Conservation (phyloP, 345 rosid species). For the Gossypium australe region DNA sequence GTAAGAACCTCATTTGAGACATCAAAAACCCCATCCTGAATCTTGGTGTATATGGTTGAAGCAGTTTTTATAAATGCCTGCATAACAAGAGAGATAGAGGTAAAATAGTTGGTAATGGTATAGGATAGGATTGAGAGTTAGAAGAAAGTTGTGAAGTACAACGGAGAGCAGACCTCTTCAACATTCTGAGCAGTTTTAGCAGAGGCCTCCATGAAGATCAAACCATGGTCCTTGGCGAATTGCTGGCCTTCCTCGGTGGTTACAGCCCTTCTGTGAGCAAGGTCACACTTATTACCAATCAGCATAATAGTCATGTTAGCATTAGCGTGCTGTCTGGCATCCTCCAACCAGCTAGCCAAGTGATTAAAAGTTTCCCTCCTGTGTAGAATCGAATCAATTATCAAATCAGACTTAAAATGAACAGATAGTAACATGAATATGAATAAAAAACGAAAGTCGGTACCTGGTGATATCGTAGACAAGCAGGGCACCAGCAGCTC, state of each 20-base stretch:
- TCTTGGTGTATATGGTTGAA: constrained; percentile 90
- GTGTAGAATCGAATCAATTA: not conserved
- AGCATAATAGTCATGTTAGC: constrained; percentile 98
- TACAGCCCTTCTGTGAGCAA: constrained; percentile 94
- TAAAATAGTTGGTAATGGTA: not conserved
- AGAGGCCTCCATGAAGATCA: constrained; percentile 98
- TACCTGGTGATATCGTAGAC: constrained; percentile 96
- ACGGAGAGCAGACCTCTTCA: constrained; percentile 56
- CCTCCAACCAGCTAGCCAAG: constrained; percentile 95
- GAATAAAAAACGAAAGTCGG: constrained; percentile 1
- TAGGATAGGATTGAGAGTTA: not conserved
- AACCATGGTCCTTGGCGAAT: constrained; percentile 92
- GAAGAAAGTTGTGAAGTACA: not conserved
- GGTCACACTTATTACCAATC: constrained; percentile 89
- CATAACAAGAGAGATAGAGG: not conserved
- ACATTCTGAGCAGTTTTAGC: constrained; percentile 98
- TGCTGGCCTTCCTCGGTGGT: constrained; percentile 95
- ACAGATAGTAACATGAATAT: not conserved
- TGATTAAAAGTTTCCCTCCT: constrained; percentile 96
- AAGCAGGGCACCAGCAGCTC: constrained; percentile 98
- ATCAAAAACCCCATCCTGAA: constrained; percentile 97
- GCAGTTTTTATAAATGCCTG: constrained; percentile 97
- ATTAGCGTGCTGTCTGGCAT: constrained; percentile 97
- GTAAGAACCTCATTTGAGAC: constrained; percentile 77
- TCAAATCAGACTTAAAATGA: not conserved